These are phyloP conservation scores for Pythium brachiatum DNA, from an alignment of 352 stramenopile genomes.

Conservation along the genomic window DNA sequence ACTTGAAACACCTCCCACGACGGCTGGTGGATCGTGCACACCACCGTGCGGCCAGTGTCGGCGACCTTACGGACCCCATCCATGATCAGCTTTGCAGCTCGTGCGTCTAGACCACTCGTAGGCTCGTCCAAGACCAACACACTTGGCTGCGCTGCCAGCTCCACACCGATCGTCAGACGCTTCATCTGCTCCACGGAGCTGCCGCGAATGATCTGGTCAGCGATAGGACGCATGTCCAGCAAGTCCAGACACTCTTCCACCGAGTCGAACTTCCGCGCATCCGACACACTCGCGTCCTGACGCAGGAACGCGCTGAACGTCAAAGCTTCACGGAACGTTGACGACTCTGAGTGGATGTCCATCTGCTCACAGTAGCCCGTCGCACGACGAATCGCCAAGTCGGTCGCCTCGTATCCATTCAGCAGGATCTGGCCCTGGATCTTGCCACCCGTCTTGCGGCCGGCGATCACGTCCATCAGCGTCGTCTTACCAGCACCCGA, in stretches of 20 bases:
- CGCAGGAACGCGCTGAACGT: constrained; percentile 90
- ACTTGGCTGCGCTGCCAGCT: constrained; percentile 73
- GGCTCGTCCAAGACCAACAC: constrained; percentile 82
- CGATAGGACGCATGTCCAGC: constrained; percentile 31
- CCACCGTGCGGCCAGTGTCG: constrained; percentile 26
- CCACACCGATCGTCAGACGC: constrained; percentile 50
- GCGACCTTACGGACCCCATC: constrained; percentile 80
- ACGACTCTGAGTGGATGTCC: constrained; percentile 87
- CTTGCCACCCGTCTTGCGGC: constrained; percentile 88
- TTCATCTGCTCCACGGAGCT: constrained; percentile 51
- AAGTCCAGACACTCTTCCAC: constrained; percentile 45
- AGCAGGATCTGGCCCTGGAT: constrained; percentile 84
- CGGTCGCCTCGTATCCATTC: constrained; percentile 83
- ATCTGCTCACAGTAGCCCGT: constrained; percentile 67
- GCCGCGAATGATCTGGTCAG: constrained; percentile 38
- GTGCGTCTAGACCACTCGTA: constrained; percentile 83
- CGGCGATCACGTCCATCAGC: constrained; percentile 93
- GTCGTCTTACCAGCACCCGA: constrained; percentile 92
- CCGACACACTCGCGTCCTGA: constrained; percentile 28
- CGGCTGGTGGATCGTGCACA: constrained; percentile 31
- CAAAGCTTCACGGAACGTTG: constrained; percentile 92
- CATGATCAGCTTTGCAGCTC: constrained; percentile 70
- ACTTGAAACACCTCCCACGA: constrained; percentile 28
- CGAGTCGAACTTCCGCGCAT: constrained; percentile 33
- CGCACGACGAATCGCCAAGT: constrained; percentile 38